These are phyloP conservation scores for Trichaptum fuscoviolaceum DNA, from an alignment of 768 basidiomycete species.

Conservation along the genomic window DNA sequence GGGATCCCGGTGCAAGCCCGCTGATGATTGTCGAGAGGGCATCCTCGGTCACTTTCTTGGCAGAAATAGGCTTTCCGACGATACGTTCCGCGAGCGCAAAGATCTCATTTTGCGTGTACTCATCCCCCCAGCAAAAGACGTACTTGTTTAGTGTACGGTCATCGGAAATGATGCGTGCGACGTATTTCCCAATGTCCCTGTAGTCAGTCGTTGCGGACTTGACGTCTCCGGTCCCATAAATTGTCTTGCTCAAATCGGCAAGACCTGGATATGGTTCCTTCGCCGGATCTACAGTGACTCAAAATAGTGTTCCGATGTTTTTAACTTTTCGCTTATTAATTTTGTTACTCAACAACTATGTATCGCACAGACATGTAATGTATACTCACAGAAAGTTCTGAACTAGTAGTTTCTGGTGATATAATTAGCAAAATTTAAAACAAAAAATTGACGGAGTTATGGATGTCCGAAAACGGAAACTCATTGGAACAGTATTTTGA, in stretches of 20 bases:
- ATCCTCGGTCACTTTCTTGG: constrained; percentile 6
- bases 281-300: too few relatives aligned
- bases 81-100: constrained; percentile 19
- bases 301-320: too few relatives aligned
- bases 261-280: background rate
- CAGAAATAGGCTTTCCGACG: constrained; percentile 20
- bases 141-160: constrained; percentile 26
- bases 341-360: too few relatives aligned
- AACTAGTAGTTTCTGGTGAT: too few relatives aligned
- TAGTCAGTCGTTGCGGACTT: constrained; percentile 18
- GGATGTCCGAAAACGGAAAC: too few relatives aligned
- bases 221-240: constrained; percentile 18
- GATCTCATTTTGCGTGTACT: constrained; percentile 19
- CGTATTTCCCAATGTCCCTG: constrained; percentile 22
- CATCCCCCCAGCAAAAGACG: constrained; percentile 24
- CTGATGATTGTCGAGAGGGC: background rate
- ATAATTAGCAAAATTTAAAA: too few relatives aligned
- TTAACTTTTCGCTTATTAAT: too few relatives aligned
- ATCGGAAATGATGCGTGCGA: constrained; percentile 27
- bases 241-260: background rate
- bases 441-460: too few relatives aligned
- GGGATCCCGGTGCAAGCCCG: background rate
- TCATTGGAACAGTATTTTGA: too few relatives aligned
- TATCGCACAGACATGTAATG: too few relatives aligned
- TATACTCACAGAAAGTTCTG: too few relatives aligned